Evolutionary conservation across 345 rosid species (phyloP).

Genomic region (Hypericum androsaemum): DNA sequence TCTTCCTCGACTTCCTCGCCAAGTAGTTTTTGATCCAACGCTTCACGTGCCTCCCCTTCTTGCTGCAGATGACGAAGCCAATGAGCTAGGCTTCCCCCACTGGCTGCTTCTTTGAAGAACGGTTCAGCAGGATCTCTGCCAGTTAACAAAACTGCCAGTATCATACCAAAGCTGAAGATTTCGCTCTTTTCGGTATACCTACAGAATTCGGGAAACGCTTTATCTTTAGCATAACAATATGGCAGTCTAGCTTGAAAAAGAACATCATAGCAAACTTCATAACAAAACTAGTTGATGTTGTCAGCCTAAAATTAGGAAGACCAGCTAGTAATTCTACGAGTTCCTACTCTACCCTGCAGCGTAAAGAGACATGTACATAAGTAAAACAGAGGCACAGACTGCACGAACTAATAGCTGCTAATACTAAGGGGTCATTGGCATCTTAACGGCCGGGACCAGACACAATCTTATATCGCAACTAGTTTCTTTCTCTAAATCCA

Average conservation of each 20-base stretch:
- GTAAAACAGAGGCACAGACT: too few relatives aligned
- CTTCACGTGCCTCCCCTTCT: slow-evolving; percentile 73
- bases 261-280: background rate
- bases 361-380: too few relatives aligned
- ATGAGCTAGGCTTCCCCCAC: slow-evolving; percentile 53
- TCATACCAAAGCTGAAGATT: slow-evolving; percentile 89
- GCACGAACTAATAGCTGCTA: too few relatives aligned
- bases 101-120: slow-evolving; percentile 50
- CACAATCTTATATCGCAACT: too few relatives aligned
- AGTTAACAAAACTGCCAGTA: slow-evolving; percentile 70
- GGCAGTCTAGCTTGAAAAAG: background rate
- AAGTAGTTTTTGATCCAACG: slow-evolving; percentile 67
- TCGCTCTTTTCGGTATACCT: slow-evolving; percentile 88
- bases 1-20: slow-evolving; percentile 96
- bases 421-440: too few relatives aligned
- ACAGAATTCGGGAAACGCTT: slow-evolving; percentile 7
- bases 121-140: slow-evolving; percentile 68
- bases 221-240: slow-evolving; percentile 7
- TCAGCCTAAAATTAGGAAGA: too few relatives aligned
- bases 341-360: too few relatives aligned
- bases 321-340: too few relatives aligned
- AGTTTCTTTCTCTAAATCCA: too few relatives aligned
- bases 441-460: too few relatives aligned
- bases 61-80: slow-evolving; percentile 89
- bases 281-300: background rate